Base-by-base conservation (phyloP, 177 flowering plant genomes). In the Vitis hybrid region DNA sequence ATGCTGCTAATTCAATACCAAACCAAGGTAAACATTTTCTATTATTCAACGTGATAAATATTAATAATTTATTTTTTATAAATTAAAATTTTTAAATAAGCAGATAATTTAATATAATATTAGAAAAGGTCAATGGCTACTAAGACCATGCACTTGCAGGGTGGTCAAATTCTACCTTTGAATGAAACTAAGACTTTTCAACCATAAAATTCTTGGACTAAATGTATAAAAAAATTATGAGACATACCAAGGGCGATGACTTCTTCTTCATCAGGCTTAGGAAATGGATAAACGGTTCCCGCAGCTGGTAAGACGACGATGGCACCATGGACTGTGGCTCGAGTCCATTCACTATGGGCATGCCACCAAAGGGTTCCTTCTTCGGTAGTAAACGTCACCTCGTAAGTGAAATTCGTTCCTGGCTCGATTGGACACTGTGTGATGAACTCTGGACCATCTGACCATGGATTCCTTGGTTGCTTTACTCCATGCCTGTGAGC, bases 291-390 rank as follows among this genome's bases (percentile, higher is more conserved):
- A 0, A 45, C n/a, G 55, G 76, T 53, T 51, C 71, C 67, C 1
- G 39, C 45, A 29, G 45, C 18, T 10, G 76, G 76, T 29, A 48
- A 68, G 1, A 73, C 29, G 16, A 68, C 58, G 59, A 73, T 67
- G n/a, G 72, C 67, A 33, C 76, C 76, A 49, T 73, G 76, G 56
- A 73, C 63, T 1, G 72, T 68, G 61, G 72, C 57, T 33, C 76
- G 64, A 16, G 66, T 14, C 76, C 5, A 73, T 68, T 21, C 2
- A 22, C 26, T 22, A 22, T 21, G 22, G 22, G 22, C 22, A 21
- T 21, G 22, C 22, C 22, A 21, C 22, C 22, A 21, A 21, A 21
- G 22, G 22, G 22, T 21, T 21, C 22, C 22, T 21, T 21, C 22
- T 21, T 21, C 9, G 62, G 21, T 6, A 60, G 22, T 21, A 60